phyloP scores from a whole-genome alignment of 495 filamentous ascomycete species.

The Achaetomiella virescens region DNA sequence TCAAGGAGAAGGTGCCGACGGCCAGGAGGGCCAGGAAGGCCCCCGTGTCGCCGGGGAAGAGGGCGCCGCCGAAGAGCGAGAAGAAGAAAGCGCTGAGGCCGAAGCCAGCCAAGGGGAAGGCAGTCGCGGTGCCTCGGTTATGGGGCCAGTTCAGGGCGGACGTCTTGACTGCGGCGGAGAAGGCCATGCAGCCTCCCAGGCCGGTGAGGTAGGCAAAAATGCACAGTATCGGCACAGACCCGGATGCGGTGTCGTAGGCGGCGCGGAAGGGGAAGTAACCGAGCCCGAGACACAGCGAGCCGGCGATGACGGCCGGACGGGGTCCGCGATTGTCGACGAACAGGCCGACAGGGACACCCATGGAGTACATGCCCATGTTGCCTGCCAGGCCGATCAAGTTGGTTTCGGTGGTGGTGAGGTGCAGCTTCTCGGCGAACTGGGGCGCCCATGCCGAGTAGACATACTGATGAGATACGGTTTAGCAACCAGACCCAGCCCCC shows the following conservation, averaged over 20 bases:
- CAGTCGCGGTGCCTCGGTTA: constrained; percentile 88
- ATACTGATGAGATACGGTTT: constrained; percentile 53
- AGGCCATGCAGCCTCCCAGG: constrained; percentile 79
- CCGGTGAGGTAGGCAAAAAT: constrained; percentile 82
- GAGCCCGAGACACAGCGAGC: constrained; percentile 59
- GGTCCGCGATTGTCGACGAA: constrained; percentile 82
- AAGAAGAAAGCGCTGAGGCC: constrained; percentile 97
- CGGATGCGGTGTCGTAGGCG: constrained; percentile 56
- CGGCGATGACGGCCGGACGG: constrained; percentile 65
- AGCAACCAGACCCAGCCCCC: neutral
- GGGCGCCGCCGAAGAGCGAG: constrained; percentile 63
- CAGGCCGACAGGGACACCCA: constrained; percentile 82
- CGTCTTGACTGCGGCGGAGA: constrained; percentile 76
- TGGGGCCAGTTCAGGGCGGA: constrained; percentile 90
- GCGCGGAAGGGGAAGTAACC: constrained; percentile 78
- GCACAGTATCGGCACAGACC: constrained; percentile 64
- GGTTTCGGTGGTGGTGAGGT: constrained; percentile 80
- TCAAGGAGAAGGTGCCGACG: constrained; percentile 68
- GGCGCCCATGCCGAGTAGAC: constrained; percentile 98
- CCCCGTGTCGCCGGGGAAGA: constrained; percentile 80
- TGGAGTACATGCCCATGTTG: constrained; percentile 94
- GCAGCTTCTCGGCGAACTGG: constrained; percentile 79
- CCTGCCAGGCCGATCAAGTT: constrained; percentile 88
- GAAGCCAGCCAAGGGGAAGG: constrained; percentile 86
- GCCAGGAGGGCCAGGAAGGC: constrained; percentile 75